Conservation (phyloP, 805 yeast genomes). For the Yarrowia yakushimensis region DNA sequence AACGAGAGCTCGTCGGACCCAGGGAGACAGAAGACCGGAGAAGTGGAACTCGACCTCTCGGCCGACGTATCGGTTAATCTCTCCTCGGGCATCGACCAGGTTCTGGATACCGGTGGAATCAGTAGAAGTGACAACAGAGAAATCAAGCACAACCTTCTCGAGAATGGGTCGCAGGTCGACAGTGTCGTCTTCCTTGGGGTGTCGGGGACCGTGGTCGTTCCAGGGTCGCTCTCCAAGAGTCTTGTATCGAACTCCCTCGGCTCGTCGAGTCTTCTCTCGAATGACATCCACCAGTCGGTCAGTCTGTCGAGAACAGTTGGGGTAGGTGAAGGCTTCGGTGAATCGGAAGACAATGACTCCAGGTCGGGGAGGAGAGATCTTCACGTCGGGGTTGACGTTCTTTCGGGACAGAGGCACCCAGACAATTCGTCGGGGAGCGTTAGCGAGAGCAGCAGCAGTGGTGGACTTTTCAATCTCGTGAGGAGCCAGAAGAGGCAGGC, state of each 20-base stretch:
- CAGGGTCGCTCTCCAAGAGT: constrained; percentile 69
- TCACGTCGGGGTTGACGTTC: constrained; percentile 53
- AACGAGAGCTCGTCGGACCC: constrained; percentile 76
- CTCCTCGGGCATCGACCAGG: constrained; percentile 69
- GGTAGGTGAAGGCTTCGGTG: constrained; percentile 74
- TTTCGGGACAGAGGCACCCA: constrained; percentile 43
- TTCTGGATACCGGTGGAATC: constrained; percentile 81
- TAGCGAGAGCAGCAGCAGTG: not conserved
- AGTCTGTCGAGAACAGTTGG: constrained; percentile 71
- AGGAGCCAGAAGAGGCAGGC: not conserved
- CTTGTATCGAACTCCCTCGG: constrained; percentile 42
- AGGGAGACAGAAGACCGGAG: constrained; percentile 76
- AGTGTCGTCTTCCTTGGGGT: constrained; percentile 32
- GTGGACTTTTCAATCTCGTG: constrained; percentile 2
- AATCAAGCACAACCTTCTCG: constrained; percentile 73
- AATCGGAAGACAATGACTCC: constrained; percentile 86
- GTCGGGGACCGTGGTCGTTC: constrained; percentile 78
- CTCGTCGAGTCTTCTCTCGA: constrained; percentile 57
- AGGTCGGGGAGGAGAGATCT: constrained; percentile 76
- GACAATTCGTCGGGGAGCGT: not conserved
- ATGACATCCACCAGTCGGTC: constrained; percentile 69
- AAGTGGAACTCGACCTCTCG: constrained; percentile 86
- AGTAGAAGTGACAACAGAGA: constrained; percentile 67
- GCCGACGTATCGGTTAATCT: constrained; percentile 70
- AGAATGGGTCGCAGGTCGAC: constrained; percentile 61